Conservation (phyloP, 768 basidiomycete genomes). For the Russula sp. region DNA sequence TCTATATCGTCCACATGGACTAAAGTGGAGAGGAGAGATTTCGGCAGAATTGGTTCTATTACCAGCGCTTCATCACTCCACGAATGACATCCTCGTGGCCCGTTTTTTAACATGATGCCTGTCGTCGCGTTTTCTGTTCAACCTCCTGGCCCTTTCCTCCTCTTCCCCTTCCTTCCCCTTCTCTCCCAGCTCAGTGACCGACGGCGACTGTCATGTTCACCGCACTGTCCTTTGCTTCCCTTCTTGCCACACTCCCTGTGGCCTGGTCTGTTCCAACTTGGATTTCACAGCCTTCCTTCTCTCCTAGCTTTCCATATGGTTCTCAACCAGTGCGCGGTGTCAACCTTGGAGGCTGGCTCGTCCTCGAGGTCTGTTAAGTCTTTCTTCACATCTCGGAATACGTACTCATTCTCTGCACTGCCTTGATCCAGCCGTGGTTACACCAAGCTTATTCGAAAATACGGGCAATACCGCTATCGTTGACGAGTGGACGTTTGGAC, state of each 20-base stretch:
- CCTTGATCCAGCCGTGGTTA: constrained; percentile 58
- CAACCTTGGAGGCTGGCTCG: constrained; percentile 70
- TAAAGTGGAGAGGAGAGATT: not conserved
- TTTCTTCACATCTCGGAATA: constrained; percentile 4
- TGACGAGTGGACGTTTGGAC: constrained; percentile 78
- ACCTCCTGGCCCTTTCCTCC: no score
- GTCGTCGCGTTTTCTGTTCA: not conserved
- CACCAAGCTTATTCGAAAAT: constrained; percentile 69
- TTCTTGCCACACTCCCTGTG: constrained; percentile 37
- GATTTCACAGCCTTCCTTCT: constrained; percentile 33
- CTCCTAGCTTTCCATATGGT: constrained; percentile 69
- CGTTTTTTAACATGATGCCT: not conserved
- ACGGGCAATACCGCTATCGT: constrained; percentile 56
- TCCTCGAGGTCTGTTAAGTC: constrained; percentile 45
- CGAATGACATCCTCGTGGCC: not conserved
- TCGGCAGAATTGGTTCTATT: not conserved
- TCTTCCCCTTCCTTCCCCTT: not conserved
- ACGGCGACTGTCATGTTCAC: constrained; percentile 18
- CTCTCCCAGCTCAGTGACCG: constrained; percentile 23
- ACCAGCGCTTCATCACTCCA: not conserved
- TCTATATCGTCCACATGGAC: not conserved
- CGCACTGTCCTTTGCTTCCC: constrained; percentile 29
- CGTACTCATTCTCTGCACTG: not conserved
- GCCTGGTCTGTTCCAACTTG: constrained; percentile 26
- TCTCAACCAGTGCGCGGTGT: constrained; percentile 74